Base-by-base conservation (phyloP, 192 early-diverging fungal species). In the Coemansia sp. region DNA sequence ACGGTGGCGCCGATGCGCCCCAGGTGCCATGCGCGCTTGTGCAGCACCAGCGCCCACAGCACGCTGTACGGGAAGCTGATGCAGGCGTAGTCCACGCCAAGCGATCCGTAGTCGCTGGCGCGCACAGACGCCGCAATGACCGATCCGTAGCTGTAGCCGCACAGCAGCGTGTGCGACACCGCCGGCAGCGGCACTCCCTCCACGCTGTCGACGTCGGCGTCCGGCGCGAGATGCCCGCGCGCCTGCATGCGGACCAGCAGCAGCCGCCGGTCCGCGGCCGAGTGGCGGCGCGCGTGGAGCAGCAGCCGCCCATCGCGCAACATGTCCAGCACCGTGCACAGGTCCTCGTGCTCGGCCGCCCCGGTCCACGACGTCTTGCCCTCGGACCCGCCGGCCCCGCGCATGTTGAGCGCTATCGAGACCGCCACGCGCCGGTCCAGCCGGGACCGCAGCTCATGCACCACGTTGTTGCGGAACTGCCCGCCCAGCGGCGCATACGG, bases 301-400 rank as follows among this genome's bases (percentile, higher is more conserved):
- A 4, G 29, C 50, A 81, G 68, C n/a, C 33, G 48, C 30, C 59
- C 57, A 23, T 40, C 23, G 29, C 17, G 19, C 33, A 81, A 55
- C 62, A 67, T 69, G 56, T 68, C 73, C 11, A 81, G 69, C 40
- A 81, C 20, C 2, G 78, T 57, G 52, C 73, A 73, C 54, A 81
- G 62, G 47, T 81, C 78, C 44, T 81, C 78, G 38, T 62, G 73
- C 66, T 81, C 78, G 15, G 73, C 34, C 20, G 41, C 15, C 22
- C 78, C 78, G 42, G 78, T 81, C 78, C 78, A 81, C 34, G 78
- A 81, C 30, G 78, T 81, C 42, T 69, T 68, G 52, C 78, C 78
- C 60, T 75, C 68, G 28, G 78, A 81, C 31, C 66, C 48, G n/a
- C 78, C 73, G 20, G 78, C 78, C 50, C 78, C 78, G 62, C 78